A percentile compares a stretch with the other conserved stretches of the same genome.
These are phyloP conservation scores for Exserohilum turcica DNA, from an alignment of 2,329 filamentous ascomycete species.

Conservation along the genomic window DNA sequence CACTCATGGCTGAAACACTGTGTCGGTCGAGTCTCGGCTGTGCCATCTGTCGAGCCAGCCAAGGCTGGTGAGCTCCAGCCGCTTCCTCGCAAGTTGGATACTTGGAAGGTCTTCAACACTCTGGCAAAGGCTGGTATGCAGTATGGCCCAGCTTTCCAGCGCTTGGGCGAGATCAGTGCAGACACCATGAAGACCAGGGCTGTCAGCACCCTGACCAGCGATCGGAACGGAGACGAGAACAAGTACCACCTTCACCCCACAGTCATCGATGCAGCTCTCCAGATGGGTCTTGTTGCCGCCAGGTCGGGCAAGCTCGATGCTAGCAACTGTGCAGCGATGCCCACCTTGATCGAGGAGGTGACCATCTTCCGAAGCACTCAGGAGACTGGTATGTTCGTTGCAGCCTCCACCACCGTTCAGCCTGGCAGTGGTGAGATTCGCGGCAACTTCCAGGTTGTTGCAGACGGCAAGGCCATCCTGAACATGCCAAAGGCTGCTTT, in stretches of 20 bases:
- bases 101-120: neutral
- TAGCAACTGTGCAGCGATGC: neutral
- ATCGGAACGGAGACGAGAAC: neutral
- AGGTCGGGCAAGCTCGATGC: neutral
- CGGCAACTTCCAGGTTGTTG: neutral
- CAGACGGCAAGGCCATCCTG: neutral
- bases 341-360: neutral
- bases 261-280: neutral
- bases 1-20: constrained; percentile 29
- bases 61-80: neutral
- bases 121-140: neutral
- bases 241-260: neutral
- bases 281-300: neutral
- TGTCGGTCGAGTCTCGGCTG: constrained; percentile 4
- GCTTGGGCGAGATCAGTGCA: neutral
- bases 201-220: neutral
- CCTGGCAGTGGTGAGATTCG: neutral
- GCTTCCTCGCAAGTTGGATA: neutral
- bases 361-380: neutral
- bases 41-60: neutral
- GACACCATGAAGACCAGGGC: neutral
- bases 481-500: neutral
- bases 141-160: neutral
- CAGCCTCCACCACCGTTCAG: neutral
- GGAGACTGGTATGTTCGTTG: neutral